phyloP scores from a whole-genome alignment of 1,284 basidiomycete species.

The Termitomyces sp. region DNA sequence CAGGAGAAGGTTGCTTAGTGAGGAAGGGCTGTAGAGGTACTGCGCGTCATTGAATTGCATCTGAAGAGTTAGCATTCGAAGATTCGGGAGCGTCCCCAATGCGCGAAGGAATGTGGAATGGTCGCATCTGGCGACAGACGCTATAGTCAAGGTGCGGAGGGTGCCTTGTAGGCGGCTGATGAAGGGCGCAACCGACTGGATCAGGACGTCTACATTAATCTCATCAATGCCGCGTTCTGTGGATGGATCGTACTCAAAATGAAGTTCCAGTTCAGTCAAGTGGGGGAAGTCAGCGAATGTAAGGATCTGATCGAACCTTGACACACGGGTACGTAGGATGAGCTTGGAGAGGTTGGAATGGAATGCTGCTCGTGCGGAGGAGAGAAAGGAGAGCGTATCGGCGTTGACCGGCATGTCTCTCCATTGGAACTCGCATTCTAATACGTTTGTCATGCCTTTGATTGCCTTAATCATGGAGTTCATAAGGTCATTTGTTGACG shows the following conservation, averaged over 20 bases:
- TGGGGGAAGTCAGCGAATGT: constrained; percentile 25
- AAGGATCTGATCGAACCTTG: constrained; percentile 26
- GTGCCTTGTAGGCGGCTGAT: constrained; percentile 22
- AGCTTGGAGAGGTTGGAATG: constrained; percentile 27
- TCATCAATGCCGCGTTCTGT: background rate
- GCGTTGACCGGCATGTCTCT: constrained; percentile 27
- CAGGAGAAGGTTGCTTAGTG: constrained; percentile 9
- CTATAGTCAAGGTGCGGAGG: constrained; percentile 24
- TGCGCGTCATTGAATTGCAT: constrained; percentile 15
- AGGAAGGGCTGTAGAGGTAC: constrained; percentile 19
- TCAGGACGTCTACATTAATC: constrained; percentile 11
- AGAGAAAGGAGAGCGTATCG: constrained; percentile 24
- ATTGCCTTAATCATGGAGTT: constrained; percentile 26
- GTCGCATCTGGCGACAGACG: constrained; percentile 25
- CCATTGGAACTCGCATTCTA: constrained; percentile 30
- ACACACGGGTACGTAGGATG: constrained; percentile 25
- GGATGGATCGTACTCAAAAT: constrained; percentile 12
- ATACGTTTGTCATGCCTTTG: constrained; percentile 27
- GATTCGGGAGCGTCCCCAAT: constrained; percentile 20
- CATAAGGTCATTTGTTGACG: constrained; percentile 17
- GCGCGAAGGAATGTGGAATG: constrained; percentile 26
- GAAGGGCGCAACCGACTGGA: constrained; percentile 26
- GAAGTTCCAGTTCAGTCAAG: constrained; percentile 19
- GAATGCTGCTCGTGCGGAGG: constrained; percentile 22
- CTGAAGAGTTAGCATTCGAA: constrained; percentile 22